Evolutionary conservation across 2,329 filamentous ascomycete species (phyloP), one percentile per base, ranked within the genome.

Genomic region (Calonectria henricotiae): DNA sequence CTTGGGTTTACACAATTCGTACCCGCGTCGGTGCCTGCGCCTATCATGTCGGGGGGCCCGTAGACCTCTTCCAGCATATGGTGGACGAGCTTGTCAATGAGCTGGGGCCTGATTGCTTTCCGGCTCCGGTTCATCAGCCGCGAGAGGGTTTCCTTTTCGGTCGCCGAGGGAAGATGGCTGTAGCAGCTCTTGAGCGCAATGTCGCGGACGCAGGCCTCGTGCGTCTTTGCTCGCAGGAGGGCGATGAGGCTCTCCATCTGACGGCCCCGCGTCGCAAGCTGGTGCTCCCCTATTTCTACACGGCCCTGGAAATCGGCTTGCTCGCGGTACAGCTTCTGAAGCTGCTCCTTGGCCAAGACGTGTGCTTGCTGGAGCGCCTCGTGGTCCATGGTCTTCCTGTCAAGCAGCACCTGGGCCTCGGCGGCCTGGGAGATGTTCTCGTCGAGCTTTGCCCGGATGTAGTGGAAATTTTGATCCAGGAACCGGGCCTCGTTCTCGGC

Each of bases 131-230:
- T n/a, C 0, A 73, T 4, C 11, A 75, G 11, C 5, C 39, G 41
- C 8, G 41, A 13, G 3, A 65, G 44, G 2, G 49, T 35, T 3
- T 23, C 35, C 4, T 67, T 41, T 2, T 74, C 64, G 3, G 47
- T 2, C 11, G 69, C 2, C 1, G 32, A 37, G 2, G 64, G 69
- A 0, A 74, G 12, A 11, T 70, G 9, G 4, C 51, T 64, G 65
- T 70, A 69, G 0, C 69, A 67, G 23, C 69, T 69, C 8, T 61
- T 60, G 7, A 74, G n/a, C 0, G 74, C 73, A 4, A 41, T 27
- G 12, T 32, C 4, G 25, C 35, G 41, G 3, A 74, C 46, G 1
- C 62, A 67, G 8, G 63, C 67, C 4, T 65, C 44, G 1, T 35
- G 54, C 0, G 65, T 30, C 8, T 71, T 68, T 6, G 55, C 39